Percentiles rank a stretch among this genome's conserved stretches.
Evolutionary conservation across 331 rosid genomes (phyloP).

Genomic region (Phaseolus coccineus): DNA sequence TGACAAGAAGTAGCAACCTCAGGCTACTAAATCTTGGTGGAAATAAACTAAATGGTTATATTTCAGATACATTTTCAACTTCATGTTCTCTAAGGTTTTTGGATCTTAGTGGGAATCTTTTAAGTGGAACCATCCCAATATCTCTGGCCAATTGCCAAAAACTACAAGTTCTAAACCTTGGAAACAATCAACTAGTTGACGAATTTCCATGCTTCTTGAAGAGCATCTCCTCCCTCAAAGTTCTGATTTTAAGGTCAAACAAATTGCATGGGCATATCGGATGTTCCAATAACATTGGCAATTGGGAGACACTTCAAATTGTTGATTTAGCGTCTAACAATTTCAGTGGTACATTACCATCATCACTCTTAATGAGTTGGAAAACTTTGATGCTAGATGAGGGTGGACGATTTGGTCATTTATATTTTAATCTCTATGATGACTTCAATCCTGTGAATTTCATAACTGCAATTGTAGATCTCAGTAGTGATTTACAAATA

Average conservation of each 20-base stretch:
- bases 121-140: constrained; percentile 39
- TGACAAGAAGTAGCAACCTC: constrained; percentile 14
- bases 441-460: not conserved
- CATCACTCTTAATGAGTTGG: constrained; percentile 45
- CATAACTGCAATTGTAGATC: not conserved
- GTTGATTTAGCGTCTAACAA: constrained; percentile 60
- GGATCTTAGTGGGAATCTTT: constrained; percentile 46
- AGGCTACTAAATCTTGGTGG: constrained; percentile 48
- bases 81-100: constrained; percentile 46
- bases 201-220: constrained; percentile 52
- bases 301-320: constrained; percentile 60
- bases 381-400: constrained; percentile 42
- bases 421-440: constrained; percentile 7
- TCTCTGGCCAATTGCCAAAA: constrained; percentile 37
- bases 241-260: constrained; percentile 59
- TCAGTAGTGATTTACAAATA: not conserved
- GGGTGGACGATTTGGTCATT: not conserved
- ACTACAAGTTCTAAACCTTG: constrained; percentile 56
- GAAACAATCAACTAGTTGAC: constrained; percentile 52
- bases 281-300: constrained; percentile 6
- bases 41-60: constrained; percentile 33
- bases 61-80: constrained; percentile 45
- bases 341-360: constrained; percentile 47
- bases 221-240: constrained; percentile 38
- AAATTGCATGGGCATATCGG: constrained; percentile 36